A percentile compares a stretch with the other conserved stretches of the same genome.
These are phyloP conservation scores for Thelephora terrestris DNA, from an alignment of 1,284 basidiomycete species.

Conservation along the genomic window DNA sequence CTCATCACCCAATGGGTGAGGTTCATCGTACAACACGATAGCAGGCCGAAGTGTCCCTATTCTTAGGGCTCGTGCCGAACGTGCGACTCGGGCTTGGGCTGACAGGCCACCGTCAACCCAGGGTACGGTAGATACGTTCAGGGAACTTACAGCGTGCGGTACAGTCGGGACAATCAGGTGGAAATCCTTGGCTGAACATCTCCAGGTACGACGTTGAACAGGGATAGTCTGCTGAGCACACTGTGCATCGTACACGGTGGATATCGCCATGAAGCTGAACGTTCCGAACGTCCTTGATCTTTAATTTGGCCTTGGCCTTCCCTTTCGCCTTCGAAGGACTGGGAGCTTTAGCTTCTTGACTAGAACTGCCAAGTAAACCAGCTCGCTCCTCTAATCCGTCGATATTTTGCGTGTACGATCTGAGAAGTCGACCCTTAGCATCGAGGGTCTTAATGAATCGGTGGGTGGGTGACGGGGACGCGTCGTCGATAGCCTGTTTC, in stretches of 20 bases:
- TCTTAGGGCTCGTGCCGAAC: constrained; percentile 68
- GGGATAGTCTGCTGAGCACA: constrained; percentile 70
- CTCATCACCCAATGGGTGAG: constrained; percentile 79
- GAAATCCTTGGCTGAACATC: constrained; percentile 54
- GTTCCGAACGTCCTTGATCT: constrained; percentile 64
- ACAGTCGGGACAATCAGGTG: constrained; percentile 82
- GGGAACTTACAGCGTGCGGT: constrained; percentile 57
- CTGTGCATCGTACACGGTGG: constrained; percentile 75
- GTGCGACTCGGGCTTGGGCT: constrained; percentile 73
- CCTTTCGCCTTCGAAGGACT: constrained; percentile 20
- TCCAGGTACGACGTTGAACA: constrained; percentile 53
- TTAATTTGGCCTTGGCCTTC: constrained; percentile 56
- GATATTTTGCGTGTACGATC: constrained; percentile 94
- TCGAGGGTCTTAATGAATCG: constrained; percentile 82
- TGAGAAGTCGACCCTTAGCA: constrained; percentile 72
- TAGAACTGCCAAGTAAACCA: constrained; percentile 61
- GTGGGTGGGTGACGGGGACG: constrained; percentile 81
- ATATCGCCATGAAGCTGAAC: constrained; percentile 91
- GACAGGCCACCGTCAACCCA: constrained; percentile 7
- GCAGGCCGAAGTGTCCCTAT: constrained; percentile 77
- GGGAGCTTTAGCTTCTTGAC: constrained; percentile 34
- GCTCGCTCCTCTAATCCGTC: constrained; percentile 83
- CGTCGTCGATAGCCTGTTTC: constrained; percentile 71
- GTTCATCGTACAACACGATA: constrained; percentile 86
- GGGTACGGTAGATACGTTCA: constrained; percentile 6